Base-by-base conservation (phyloP, 306 rosid genomes). In the Oxytropis ochrocephala region DNA sequence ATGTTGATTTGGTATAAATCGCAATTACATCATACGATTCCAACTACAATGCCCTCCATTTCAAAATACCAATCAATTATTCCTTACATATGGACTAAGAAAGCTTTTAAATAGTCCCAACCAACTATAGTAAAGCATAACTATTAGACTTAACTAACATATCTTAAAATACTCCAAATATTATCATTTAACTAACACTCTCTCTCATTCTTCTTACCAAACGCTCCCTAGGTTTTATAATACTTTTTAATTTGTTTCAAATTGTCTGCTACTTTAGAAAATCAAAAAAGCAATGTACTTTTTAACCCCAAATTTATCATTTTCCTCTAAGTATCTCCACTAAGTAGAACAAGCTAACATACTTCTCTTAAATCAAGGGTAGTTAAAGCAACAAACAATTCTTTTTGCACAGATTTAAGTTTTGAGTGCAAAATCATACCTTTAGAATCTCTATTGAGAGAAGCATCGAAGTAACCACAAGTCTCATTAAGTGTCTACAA, bases 401-500 rank as follows among this genome's bases (percentile, higher is more conserved):
- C 29, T 24, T 24, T 24, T 30, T 35, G n/a, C 13, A 12, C 18
- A 62, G 36, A 62, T 11, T 41, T 41, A 62, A 39, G 72, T 47
- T 9, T 47, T 7, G 35, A 8, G 18, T 39, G 0, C 17, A 19
- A 56, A 50, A 30, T 38, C 21, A 57, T 50, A 78, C 82, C 78
- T 48, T 57, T 14, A 10, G 53, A 11, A 19, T 74, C 58, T 69
- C 75, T 64, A 7, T 10, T 57, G 78, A 64, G 27, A 18, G 82
- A 63, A 55, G 42, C 69, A 75, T 58, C 35, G 50, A 71, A 49
- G 67, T 42, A 7, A 43, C 78, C 78, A 30, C 86, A 74, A 58
- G 78, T 78, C 51, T 78, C 80, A 42, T 78, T 78, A 11, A 74
- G 64, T 52, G 78, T 70, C 86, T 82, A 39, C 46, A 58, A 78